Evolutionary conservation across 2,329 filamentous ascomycete genomes (phyloP).

Genomic region (Berkeleyomyces rouxiae): DNA sequence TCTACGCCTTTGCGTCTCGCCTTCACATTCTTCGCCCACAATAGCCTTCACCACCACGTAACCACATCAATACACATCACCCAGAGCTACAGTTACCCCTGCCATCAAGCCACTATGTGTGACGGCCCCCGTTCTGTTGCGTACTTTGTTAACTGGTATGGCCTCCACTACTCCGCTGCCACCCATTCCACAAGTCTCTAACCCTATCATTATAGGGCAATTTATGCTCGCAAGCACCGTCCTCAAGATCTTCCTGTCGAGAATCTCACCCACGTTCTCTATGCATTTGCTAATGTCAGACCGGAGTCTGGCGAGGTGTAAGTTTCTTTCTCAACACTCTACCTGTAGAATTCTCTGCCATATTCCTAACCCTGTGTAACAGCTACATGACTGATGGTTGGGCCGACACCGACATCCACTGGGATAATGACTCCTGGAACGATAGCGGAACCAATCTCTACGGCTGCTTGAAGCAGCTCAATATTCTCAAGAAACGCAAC

Average conservation of each 20-base stretch:
- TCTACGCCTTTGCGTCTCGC: neutral
- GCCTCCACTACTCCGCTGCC: neutral
- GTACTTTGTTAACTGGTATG: conserved; percentile 55
- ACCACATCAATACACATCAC: too few relatives aligned
- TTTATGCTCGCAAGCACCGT: conserved; percentile 72
- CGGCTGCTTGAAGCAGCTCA: conserved; percentile 77
- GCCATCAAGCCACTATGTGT: neutral
- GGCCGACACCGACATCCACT: conserved; percentile 59
- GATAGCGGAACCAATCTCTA: conserved; percentile 66
- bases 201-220: conserved; percentile 36
- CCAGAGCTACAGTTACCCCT: too few relatives aligned
- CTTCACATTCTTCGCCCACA: neutral
- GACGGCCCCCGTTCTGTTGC: conserved; percentile 48
- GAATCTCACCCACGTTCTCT: conserved; percentile 76
- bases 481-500: conserved; percentile 64
- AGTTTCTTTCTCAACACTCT: conserved; percentile 13
- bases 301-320: conserved; percentile 66
- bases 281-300: conserved; percentile 76
- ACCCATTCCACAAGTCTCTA: conserved; percentile 11
- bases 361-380: conserved; percentile 5
- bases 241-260: conserved; percentile 69
- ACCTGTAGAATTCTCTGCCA: neutral
- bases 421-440: conserved; percentile 52
- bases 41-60: neutral
- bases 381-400: conserved; percentile 42